Evolutionary conservation across 2,329 filamentous ascomycete species (phyloP), one percentile per base, ranked within the genome.

Genomic region (Chrysoporthe austroafricana): DNA sequence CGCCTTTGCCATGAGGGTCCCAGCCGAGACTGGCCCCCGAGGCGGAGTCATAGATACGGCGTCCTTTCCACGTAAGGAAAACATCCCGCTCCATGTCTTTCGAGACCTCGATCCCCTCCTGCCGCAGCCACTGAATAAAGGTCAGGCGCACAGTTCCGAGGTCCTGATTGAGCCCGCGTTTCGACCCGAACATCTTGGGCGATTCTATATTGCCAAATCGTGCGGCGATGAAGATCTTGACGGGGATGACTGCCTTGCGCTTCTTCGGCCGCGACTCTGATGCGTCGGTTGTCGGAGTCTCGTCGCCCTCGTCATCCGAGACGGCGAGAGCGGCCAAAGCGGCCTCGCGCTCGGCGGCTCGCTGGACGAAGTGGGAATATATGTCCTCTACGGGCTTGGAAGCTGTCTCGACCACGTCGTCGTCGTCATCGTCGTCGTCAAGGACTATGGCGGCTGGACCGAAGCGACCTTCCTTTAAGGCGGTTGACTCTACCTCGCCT

Each of bases 31-130:
- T 89, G 64, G 84, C 83, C 68, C 92, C 90, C 1, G 90, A 94
- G 5, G 91, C 92, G n/a, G 86, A 85, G 71, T 91, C 88, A 75
- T 91, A 97, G 3, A 97, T 79, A 68, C 88, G 87, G 67, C 87
- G 87, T 36, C 87, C 85, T 70, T 89, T 90, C 90, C 92, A 97
- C 0, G 92, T 96, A 66, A 98, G 84, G 73, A 96, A 91, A 21
- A 96, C 81, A 4, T 84, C 79, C 2, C 83, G 78, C 34, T 84
- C 76, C 2, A 85, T 80, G 2, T 76, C 72, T 0, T 61, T 52
- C 1, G 66, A 62, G 54, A 68, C 42, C 1, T 18, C 11, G 21
- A 16, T 32, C 1, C 46, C 54, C 4, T 26, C 4, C 11, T 50
- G 52, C 39, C 34, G 57, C 11, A 67, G 48, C 58, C 59, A 70